Conservation (phyloP, 1,139 yeast species). For the Scheffersomyces segobiensis region DNA sequence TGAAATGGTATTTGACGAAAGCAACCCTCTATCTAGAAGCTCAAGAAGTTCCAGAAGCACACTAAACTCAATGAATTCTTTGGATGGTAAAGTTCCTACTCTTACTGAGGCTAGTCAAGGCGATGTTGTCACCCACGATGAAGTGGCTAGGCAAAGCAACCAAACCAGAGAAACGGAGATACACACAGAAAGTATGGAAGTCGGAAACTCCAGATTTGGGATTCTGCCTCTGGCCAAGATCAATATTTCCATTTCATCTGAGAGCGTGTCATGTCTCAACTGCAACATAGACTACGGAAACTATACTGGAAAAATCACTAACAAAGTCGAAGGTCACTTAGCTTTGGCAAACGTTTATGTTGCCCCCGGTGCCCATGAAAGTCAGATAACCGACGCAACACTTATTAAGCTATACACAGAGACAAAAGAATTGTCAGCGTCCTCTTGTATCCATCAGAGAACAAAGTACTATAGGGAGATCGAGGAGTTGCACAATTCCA, state of each 20-base stretch:
- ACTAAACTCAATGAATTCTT: not conserved
- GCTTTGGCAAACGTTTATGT: not conserved
- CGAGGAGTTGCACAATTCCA: slow-evolving; percentile 6
- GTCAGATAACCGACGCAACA: not conserved
- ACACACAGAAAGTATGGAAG: not conserved
- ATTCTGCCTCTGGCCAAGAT: not conserved
- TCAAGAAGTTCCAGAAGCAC: not conserved
- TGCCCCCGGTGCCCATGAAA: not conserved
- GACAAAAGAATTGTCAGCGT: not conserved
- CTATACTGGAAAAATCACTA: slow-evolving; percentile 7
- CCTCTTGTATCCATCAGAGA: slow-evolving; percentile 7
- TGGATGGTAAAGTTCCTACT: not conserved
- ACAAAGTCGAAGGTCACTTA: not conserved
- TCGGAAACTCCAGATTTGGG: not conserved
- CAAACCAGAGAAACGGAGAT: not conserved
- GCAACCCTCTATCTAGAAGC: not conserved
- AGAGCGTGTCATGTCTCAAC: slow-evolving; percentile 5
- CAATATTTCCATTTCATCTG: not conserved
- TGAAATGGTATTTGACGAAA: not conserved
- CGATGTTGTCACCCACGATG: not conserved
- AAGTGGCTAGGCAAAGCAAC: not conserved
- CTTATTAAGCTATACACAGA: not conserved
- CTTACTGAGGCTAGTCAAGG: not conserved
- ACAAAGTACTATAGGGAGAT: slow-evolving; percentile 8
- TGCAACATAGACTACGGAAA: slow-evolving; percentile 8